Evolutionary conservation across 768 basidiomycete genomes (phyloP), one percentile per base, ranked within the genome.

Genomic region (Suillus subluteus): DNA sequence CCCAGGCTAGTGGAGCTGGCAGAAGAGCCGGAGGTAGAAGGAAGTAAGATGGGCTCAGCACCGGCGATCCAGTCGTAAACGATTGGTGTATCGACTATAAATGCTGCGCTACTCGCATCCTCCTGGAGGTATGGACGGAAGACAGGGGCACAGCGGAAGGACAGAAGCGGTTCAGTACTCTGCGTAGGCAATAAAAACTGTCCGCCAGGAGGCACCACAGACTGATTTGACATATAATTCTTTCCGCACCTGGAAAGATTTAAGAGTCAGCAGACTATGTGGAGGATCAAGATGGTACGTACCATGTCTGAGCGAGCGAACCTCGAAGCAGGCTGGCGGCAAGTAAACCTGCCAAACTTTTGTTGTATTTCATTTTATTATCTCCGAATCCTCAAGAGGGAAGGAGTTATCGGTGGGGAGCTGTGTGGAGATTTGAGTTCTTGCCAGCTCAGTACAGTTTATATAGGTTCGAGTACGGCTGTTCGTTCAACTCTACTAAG

Each of bases 101-200:
- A 44, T 21, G 68, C 23, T 5, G 64, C 71, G 9, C 35, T 13
- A 23, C 64, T 52, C 8, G 55, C 76, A 23, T 86, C 85, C 50
- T 80, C 79, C 12, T 79, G 75, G 2, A 86, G 78, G 73, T 84
- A 86, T 2, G 85, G 85, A 46, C 79, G 79, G 55, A 85, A 78
- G 7, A 73, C 81, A 2, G 84, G 84, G 1, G 80, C 75, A 66
- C 84, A 86, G 54, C 82, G 81, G 54, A 86, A 78, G 0, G 81
- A 81, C 1, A 86, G 73, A 16, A 84, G 76, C 11, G 84, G 81
- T 8, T 69, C 67, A 3, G 71, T 23, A 5, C 82, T 82, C 4
- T 68, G 63, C 0, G 71, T 68, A 1, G 82, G 82, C 1, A 78
- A 63, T 8, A 76, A 75, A 65, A 86, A 86, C 62, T 81, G 76